phyloP scores from a whole-genome alignment of 176 grass and related monocot species.

The Pharus latifolius region DNA sequence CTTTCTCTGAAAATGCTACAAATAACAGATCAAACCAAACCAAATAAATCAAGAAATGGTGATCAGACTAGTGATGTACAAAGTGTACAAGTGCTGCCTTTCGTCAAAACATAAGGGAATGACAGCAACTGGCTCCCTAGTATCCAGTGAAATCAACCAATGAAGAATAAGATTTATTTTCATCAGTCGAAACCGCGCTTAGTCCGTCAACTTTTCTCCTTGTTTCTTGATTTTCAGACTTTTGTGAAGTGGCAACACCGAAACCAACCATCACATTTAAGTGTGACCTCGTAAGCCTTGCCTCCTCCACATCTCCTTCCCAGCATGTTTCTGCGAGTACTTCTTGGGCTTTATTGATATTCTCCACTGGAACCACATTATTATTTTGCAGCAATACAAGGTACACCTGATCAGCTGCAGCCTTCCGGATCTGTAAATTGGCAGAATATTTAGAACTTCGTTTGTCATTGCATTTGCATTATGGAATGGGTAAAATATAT shows the following conservation, averaged over 20 bases:
- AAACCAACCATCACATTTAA: conserved; percentile 53
- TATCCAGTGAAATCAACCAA: conserved; percentile 86
- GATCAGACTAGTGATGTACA: not conserved
- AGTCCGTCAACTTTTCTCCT: not conserved
- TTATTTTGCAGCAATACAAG: conserved; percentile 75
- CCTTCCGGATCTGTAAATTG: conserved; percentile 62
- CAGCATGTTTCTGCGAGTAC: conserved; percentile 69
- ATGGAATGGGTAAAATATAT: too few species aligned
- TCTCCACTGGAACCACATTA: conserved; percentile 29
- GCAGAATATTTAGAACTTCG: not conserved
- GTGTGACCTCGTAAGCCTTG: conserved; percentile 38
- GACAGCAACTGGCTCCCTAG: conserved; percentile 11
- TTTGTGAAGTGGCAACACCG: conserved; percentile 1
- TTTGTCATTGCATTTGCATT: not conserved
- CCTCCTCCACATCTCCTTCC: conserved; percentile 75
- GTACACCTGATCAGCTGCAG: conserved; percentile 86
- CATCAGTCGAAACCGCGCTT: conserved; percentile 30
- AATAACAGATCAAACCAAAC: too few species aligned
- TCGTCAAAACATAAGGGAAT: not conserved
- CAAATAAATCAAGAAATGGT: too few species aligned
- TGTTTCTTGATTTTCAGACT: conserved; percentile 6
- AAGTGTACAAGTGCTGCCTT: not conserved
- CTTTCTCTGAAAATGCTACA: not conserved
- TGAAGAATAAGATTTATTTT: conserved; percentile 83
- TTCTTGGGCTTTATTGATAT: conserved; percentile 53